phyloP scores from a whole-genome alignment of 768 basidiomycete species.

The Lactarius evosmus region DNA sequence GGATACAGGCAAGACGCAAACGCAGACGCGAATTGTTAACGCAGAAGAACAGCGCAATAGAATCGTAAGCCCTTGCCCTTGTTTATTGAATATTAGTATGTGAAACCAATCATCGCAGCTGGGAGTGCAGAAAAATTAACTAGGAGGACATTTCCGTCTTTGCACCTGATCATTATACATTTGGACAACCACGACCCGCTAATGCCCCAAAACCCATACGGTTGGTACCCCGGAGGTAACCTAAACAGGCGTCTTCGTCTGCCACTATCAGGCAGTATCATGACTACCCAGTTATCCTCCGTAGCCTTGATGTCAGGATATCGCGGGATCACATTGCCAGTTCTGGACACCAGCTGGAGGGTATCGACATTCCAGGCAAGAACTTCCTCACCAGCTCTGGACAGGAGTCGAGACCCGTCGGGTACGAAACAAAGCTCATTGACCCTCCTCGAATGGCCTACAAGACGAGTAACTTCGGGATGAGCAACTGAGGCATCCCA shows the following conservation, averaged over 20 bases:
- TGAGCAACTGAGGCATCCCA: neutral
- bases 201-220: fast-evolving
- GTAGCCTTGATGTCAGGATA: neutral
- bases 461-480: neutral
- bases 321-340: neutral
- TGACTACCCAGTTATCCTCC: neutral
- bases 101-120: too few species aligned
- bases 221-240: neutral
- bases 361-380: neutral
- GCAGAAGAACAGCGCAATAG: too few species aligned
- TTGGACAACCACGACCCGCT: neutral
- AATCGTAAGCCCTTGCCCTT: too few species aligned
- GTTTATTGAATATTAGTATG: too few species aligned
- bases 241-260: neutral
- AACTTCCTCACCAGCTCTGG: neutral
- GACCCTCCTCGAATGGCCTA: neutral
- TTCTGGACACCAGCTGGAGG: neutral
- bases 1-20: too few species aligned
- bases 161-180: neutral
- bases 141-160: neutral
- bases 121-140: neutral
- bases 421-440: neutral
- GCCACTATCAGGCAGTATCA: neutral
- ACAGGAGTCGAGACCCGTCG: neutral
- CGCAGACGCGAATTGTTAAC: too few species aligned